Percentiles rank a stretch among this genome's conserved stretches.
Conservation (phyloP, 257 asterid genomes). For the Fraxinus americana region DNA sequence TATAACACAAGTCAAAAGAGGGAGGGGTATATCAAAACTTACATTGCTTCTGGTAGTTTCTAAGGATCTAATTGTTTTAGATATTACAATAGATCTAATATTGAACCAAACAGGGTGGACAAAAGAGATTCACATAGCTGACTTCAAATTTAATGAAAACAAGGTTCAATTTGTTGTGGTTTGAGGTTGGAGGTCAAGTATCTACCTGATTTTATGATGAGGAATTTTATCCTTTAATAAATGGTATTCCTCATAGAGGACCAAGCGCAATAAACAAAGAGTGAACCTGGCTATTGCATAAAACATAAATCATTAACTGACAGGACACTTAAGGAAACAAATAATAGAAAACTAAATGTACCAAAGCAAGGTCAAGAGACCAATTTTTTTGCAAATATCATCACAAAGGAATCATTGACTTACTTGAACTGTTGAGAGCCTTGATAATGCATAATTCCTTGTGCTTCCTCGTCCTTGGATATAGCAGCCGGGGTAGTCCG, state of each 20-base stretch:
- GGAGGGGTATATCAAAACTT: too few relatives aligned
- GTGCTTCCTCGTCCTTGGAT: conserved; percentile 44
- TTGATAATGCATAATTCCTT: conserved; percentile 37
- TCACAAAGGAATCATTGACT: conserved; percentile 18
- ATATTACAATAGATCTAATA: too few relatives aligned
- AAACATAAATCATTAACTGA: not conserved
- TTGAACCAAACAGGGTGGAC: too few relatives aligned
- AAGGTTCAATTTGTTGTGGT: not conserved
- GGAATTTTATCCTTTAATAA: too few relatives aligned
- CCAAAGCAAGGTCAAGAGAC: not conserved
- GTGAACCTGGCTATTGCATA: not conserved
- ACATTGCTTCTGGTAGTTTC: too few relatives aligned
- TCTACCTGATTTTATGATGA: not conserved
- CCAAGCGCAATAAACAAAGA: not conserved
- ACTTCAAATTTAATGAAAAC: not conserved
- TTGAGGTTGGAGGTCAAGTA: too few relatives aligned
- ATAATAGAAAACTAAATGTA: not conserved
- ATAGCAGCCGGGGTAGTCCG: conserved; percentile 28
- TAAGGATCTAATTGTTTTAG: too few relatives aligned
- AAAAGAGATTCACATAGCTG: too few relatives aligned
- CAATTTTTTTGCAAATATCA: not conserved
- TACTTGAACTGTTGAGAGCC: conserved; percentile 57
- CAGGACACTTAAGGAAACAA: not conserved
- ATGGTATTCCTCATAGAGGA: not conserved
- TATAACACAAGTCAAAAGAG: too few relatives aligned